phyloP scores from a whole-genome alignment of 169 alveolate species.

The Cryptosporidium canis region DNA sequence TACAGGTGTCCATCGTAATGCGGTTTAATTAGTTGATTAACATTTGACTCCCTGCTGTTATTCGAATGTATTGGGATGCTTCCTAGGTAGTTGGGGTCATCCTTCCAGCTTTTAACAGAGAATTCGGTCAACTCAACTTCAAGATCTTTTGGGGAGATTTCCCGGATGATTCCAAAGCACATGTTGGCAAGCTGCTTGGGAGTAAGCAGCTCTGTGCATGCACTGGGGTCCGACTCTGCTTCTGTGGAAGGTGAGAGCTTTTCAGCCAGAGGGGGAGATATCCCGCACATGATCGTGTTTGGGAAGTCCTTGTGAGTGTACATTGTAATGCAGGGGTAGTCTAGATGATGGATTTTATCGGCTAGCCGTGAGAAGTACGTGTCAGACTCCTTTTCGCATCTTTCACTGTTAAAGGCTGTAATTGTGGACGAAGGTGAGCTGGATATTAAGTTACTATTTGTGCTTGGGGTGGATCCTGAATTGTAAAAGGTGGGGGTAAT shows the following conservation, averaged over 20 bases:
- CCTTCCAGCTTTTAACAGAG: conserved; percentile 55
- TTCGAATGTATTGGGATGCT: conserved; percentile 58
- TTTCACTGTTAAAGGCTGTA: not conserved
- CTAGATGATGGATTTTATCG: conserved; percentile 47
- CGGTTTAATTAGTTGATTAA: conserved; percentile 55
- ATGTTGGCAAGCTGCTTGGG: conserved; percentile 26
- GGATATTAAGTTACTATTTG: not conserved
- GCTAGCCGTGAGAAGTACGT: conserved; percentile 25
- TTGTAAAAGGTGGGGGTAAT: not conserved
- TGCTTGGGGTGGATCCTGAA: not conserved
- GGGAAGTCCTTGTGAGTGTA: conserved; percentile 47
- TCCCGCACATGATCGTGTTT: conserved; percentile 47
- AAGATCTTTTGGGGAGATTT: conserved; percentile 21
- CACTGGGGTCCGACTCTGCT: not conserved
- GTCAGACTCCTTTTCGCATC: not conserved
- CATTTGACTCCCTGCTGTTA: conserved; percentile 34
- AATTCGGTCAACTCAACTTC: conserved; percentile 1
- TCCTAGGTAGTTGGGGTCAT: conserved; percentile 27
- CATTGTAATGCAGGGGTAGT: conserved; percentile 26
- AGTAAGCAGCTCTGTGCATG: not conserved
- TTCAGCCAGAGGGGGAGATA: conserved; percentile 40
- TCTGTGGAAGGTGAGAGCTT: not conserved
- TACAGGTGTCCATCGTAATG: conserved; percentile 61
- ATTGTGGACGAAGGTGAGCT: not conserved
- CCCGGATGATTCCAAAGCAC: conserved; percentile 21